Conservation (phyloP, 2,329 filamentous ascomycete genomes). For the Plectosphaerella sp. region DNA sequence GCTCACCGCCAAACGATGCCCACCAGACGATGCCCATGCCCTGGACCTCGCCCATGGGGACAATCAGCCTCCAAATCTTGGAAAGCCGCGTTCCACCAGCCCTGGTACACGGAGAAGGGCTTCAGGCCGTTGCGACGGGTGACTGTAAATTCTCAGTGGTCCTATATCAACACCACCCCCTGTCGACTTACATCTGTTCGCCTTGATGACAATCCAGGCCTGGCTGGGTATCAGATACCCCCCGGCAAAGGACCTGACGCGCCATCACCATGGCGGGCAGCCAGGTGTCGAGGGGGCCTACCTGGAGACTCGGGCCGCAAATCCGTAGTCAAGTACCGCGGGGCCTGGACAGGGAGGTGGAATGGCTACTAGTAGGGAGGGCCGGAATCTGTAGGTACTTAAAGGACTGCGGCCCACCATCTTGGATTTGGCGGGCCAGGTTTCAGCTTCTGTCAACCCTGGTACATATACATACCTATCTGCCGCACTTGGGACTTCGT, state of each 20-base stretch:
- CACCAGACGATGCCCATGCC: conserved; percentile 54
- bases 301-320: too few species aligned
- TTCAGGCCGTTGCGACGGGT: conserved; percentile 25
- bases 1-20: conserved; percentile 51
- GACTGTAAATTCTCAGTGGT: conserved; percentile 4
- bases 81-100: conserved; percentile 25
- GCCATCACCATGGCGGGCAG: conserved; percentile 32
- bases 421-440: too few species aligned
- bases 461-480: too few species aligned
- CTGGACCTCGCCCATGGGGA: conserved; percentile 33
- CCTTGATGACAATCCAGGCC: conserved; percentile 30
- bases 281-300: too few species aligned
- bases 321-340: too few species aligned
- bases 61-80: conserved; percentile 33
- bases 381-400: too few species aligned
- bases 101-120: conserved; percentile 32
- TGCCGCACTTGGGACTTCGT: too few species aligned
- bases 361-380: too few species aligned
- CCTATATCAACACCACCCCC: not conserved
- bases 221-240: conserved; percentile 31
- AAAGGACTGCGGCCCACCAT: too few species aligned
- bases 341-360: too few species aligned
- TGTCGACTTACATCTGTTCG: conserved; percentile 22
- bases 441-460: too few species aligned
- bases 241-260: conserved; percentile 35